Percentiles rank a stretch among this genome's conserved stretches.
These are phyloP conservation scores for Micractinium conductrix DNA, from an alignment of 139 green algal genomes.

Conservation along the genomic window DNA sequence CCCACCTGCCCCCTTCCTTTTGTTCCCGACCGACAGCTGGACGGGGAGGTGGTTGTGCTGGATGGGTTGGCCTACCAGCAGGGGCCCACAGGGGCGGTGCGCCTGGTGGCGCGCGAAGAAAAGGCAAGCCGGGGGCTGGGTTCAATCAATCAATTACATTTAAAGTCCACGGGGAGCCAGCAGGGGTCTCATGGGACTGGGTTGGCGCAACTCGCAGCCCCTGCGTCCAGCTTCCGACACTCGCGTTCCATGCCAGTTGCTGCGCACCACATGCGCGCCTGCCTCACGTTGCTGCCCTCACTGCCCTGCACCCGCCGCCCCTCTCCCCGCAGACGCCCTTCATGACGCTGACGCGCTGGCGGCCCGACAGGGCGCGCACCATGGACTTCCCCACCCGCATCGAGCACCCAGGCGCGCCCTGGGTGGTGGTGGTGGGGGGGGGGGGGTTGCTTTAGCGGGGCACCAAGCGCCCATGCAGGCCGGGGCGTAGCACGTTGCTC, in stretches of 20 bases:
- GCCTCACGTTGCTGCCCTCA: not conserved
- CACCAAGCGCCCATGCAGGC: too few species aligned
- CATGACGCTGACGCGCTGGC: conserved; percentile 26
- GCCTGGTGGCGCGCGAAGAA: not conserved
- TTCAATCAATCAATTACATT: not conserved
- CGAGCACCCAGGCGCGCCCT: not conserved
- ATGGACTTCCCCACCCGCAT: not conserved
- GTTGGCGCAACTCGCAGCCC: not conserved
- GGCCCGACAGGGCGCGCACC: not conserved
- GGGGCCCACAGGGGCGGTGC: not conserved
- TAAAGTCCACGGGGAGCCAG: not conserved
- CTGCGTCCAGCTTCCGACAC: not conserved
- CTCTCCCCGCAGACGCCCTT: conserved; percentile 14
- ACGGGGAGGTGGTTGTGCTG: conserved; percentile 27
- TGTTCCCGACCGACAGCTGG: not conserved
- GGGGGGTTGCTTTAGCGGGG: not conserved
- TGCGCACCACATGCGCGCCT: not conserved
- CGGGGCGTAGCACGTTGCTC: too few species aligned
- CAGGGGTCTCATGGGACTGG: not conserved
- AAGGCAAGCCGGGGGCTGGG: not conserved
- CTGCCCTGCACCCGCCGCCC: too few species aligned
- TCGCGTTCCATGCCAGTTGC: too few species aligned
- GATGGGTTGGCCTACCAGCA: conserved; percentile 31
- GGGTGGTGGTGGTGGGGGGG: too few species aligned
- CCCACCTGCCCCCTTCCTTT: not conserved